Evolutionary conservation across 768 basidiomycete genomes (phyloP).

Genomic region (Gloeopeniophorella convolvens): DNA sequence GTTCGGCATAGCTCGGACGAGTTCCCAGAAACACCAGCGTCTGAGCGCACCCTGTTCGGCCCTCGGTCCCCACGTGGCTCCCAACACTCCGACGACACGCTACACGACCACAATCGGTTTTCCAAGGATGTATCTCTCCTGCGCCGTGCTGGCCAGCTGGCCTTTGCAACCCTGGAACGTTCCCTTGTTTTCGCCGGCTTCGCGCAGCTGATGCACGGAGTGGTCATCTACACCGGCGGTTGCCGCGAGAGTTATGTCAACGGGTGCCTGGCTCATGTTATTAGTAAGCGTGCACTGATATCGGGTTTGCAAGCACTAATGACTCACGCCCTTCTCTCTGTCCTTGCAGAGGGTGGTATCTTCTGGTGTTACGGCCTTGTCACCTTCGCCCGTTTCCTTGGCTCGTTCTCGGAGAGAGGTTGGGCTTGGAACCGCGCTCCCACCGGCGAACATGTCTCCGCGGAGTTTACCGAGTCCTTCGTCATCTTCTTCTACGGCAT

Average conservation of each 20-base stretch:
- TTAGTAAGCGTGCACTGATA: constrained; percentile 50
- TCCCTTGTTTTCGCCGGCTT: constrained; percentile 67
- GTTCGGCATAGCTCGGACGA: constrained; percentile 35
- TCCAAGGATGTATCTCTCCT: constrained; percentile 25
- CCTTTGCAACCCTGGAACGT: constrained; percentile 54
- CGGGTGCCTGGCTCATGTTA: constrained; percentile 83
- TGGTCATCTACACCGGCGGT: constrained; percentile 80
- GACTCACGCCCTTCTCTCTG: neutral
- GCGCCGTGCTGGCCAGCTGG: constrained; percentile 37
- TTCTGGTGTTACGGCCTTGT: constrained; percentile 90
- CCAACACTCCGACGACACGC: constrained; percentile 51
- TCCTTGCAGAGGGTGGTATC: constrained; percentile 67
- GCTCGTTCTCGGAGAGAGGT: constrained; percentile 76
- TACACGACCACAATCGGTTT: constrained; percentile 33
- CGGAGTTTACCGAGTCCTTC: constrained; percentile 71
- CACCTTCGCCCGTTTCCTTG: constrained; percentile 92
- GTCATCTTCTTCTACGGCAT: constrained; percentile 86
- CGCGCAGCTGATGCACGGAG: constrained; percentile 57
- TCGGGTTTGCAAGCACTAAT: constrained; percentile 4
- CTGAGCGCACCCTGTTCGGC: constrained; percentile 50
- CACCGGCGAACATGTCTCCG: constrained; percentile 36
- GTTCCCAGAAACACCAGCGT: constrained; percentile 40
- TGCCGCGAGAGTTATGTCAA: constrained; percentile 77
- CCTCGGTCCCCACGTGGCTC: constrained; percentile 34
- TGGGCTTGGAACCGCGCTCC: constrained; percentile 93